Evolutionary conservation across 2,329 filamentous ascomycete species (phyloP).

Genomic region (Aureobasidium vineae): DNA sequence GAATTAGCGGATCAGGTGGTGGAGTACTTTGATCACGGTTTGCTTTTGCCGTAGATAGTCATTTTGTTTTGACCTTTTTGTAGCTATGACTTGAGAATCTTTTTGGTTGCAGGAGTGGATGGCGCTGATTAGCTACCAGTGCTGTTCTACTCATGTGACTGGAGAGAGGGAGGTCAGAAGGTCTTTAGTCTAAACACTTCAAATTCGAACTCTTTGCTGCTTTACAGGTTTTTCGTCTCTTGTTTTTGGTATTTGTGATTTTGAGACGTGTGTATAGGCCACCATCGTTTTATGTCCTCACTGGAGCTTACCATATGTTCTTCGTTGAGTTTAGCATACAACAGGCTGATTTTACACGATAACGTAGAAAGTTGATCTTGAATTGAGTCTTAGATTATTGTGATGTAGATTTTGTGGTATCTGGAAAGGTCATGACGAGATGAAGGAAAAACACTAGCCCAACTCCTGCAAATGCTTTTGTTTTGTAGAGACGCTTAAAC

Average conservation of each 20-base stretch:
- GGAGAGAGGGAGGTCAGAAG: not conserved
- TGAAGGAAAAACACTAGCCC: not conserved
- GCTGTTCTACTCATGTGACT: not conserved
- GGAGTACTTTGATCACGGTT: not conserved
- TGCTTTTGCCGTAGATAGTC: not conserved
- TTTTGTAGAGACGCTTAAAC: slow-evolving; percentile 3
- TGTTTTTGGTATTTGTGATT: not conserved
- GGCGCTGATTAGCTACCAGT: slow-evolving; percentile 14
- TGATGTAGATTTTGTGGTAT: slow-evolving; percentile 1
- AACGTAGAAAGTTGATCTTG: no score
- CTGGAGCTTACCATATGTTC: not conserved
- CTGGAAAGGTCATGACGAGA: not conserved
- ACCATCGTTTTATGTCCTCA: not conserved
- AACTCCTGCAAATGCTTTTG: slow-evolving; percentile 19
- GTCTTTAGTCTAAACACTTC: not conserved
- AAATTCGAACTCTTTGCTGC: not conserved
- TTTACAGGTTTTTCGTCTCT: not conserved
- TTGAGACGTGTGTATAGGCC: not conserved
- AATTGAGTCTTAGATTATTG: not conserved
- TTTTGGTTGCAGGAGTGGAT: not conserved
- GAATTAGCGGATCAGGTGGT: not conserved
- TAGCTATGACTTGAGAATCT: slow-evolving; percentile 2
- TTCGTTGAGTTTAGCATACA: no score
- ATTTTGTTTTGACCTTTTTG: not conserved
- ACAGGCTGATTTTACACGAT: no score